Evolutionary conservation across 139 green algal genomes (phyloP).

Genomic region (Asterochloris erici): DNA sequence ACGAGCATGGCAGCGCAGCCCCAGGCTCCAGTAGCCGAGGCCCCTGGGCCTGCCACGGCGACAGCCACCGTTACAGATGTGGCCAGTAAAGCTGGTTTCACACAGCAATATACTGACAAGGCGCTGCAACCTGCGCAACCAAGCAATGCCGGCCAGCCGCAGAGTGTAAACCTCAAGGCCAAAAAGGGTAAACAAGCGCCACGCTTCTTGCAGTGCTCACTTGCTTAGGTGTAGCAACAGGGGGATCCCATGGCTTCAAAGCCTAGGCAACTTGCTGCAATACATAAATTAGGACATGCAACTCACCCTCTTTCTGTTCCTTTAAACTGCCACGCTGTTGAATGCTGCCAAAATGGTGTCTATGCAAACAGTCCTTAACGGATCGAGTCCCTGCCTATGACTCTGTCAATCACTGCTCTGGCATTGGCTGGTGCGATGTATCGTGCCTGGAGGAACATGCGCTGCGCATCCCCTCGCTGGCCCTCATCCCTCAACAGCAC

Average conservation of each 20-base stretch:
- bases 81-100: too few species aligned
- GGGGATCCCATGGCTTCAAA: not conserved
- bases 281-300: not conserved
- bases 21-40: not conserved
- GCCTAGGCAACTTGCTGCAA: not conserved
- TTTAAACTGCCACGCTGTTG: not conserved
- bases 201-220: conserved; percentile 6
- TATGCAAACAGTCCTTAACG: not conserved
- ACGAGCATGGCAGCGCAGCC: conserved; percentile 27
- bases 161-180: conserved; percentile 16
- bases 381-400: conserved; percentile 1
- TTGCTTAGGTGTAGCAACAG: not conserved
- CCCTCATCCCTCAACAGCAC: conserved; percentile 39
- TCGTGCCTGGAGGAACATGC: conserved; percentile 38
- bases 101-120: not conserved
- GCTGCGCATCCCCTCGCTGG: conserved; percentile 31
- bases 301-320: not conserved
- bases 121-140: not conserved
- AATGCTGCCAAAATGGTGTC: not conserved
- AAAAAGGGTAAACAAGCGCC: not conserved
- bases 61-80: conserved; percentile 2
- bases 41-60: not conserved
- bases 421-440: conserved; percentile 31
- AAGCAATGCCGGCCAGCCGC: not conserved
- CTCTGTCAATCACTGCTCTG: conserved; percentile 5